Conservation (phyloP, 495 filamentous ascomycete genomes). For the Poronia punctata region DNA sequence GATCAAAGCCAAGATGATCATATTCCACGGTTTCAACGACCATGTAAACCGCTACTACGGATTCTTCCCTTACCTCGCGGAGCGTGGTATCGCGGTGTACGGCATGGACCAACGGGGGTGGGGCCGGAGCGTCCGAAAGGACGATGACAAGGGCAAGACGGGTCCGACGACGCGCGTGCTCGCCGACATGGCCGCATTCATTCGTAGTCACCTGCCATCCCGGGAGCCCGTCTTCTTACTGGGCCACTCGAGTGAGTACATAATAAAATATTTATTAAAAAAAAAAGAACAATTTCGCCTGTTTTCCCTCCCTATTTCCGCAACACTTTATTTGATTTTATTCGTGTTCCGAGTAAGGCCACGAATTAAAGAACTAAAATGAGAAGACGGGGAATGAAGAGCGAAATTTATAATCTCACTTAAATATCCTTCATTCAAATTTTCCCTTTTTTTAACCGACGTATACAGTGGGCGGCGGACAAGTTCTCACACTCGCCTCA, state of each 20-base stretch:
- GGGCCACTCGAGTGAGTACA: constrained; percentile 63
- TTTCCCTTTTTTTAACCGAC: too few relatives aligned
- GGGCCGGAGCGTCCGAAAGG: constrained; percentile 43
- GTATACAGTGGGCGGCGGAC: constrained; percentile 58
- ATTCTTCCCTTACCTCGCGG: constrained; percentile 62
- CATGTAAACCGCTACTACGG: constrained; percentile 67
- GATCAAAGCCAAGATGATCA: constrained; percentile 60
- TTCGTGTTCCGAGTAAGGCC: too few relatives aligned
- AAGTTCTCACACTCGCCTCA: constrained; percentile 49
- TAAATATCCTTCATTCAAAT: too few relatives aligned
- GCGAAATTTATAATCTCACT: too few relatives aligned
- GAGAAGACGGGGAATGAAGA: too few relatives aligned
- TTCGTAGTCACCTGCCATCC: constrained; percentile 37
- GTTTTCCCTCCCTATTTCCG: too few relatives aligned
- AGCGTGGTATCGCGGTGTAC: constrained; percentile 63
- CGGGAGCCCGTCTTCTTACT: constrained; percentile 69
- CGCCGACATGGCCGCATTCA: constrained; percentile 67
- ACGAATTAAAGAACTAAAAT: too few relatives aligned
- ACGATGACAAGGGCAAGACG: constrained; percentile 54
- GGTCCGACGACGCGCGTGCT: constrained; percentile 66
- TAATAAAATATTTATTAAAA: too few relatives aligned
- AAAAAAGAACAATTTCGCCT: too few relatives aligned
- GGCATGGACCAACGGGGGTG: constrained; percentile 75
- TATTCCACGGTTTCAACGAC: constrained; percentile 85
- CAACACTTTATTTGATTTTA: too few relatives aligned